Evolutionary conservation across 495 filamentous ascomycete genomes (phyloP).

Genomic region (Aspergillus hancockii): DNA sequence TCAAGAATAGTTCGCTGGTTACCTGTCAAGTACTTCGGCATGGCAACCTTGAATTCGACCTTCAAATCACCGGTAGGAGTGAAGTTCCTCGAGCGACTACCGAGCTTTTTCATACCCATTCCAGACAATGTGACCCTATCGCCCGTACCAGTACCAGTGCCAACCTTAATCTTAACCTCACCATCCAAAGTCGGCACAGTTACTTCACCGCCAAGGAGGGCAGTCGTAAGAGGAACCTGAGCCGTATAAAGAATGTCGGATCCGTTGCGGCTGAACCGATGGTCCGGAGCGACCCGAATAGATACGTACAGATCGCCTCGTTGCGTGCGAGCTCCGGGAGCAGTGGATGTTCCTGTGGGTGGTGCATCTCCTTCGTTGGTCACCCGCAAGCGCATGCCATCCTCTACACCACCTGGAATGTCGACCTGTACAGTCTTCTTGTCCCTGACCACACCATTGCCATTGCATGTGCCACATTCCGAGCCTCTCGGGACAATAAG

Average conservation of each 20-base stretch:
- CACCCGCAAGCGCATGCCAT: conserved; percentile 87
- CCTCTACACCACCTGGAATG: conserved; percentile 91
- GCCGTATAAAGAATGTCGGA: conserved; percentile 92
- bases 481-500: conserved; percentile 69
- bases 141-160: conserved; percentile 87
- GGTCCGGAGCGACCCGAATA: conserved; percentile 79
- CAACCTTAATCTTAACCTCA: conserved; percentile 83
- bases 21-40: conserved; percentile 87
- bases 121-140: conserved; percentile 84
- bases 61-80: conserved; percentile 71
- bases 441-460: conserved; percentile 76
- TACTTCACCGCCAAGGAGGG: conserved; percentile 86
- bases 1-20: conserved; percentile 92
- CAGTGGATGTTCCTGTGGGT: conserved; percentile 62
- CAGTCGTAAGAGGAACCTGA: conserved; percentile 87
- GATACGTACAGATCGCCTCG: conserved; percentile 87
- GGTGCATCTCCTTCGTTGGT: conserved; percentile 84
- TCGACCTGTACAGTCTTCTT: conserved; percentile 79
- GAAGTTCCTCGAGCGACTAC: conserved; percentile 50
- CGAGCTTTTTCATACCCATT: conserved; percentile 88
- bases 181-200: conserved; percentile 87
- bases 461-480: conserved; percentile 75
- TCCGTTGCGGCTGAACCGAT: conserved; percentile 80
- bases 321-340: conserved; percentile 57
- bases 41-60: conserved; percentile 91